Base-by-base conservation (phyloP, 345 rosid genomes). In the Eucalyptus pauciflora region DNA sequence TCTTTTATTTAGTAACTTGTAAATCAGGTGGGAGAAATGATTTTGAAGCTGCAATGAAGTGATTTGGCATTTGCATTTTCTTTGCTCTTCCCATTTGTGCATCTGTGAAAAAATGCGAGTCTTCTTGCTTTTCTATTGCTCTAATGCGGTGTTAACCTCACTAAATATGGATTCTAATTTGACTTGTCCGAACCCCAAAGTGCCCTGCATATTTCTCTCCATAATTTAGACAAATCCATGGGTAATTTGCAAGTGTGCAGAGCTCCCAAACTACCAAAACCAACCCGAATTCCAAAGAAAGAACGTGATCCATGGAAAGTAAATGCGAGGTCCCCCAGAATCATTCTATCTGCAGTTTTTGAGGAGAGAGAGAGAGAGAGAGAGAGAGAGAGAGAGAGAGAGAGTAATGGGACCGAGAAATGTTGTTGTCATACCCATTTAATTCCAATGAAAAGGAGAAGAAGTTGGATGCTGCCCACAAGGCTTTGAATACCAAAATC, bases 11-110 rank as follows among this genome's bases (percentile, higher is more conserved):
- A 50, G 43, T 86, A 31, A 20, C 56, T 52, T 92, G 94, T 92
- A 92, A 90, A 93, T 90, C 91, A 86, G 89, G 48, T n/a, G 62
- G 89, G 91, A 33, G 79, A 48, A 31, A 60, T 79, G 91, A 90
- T 56, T 91, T 89, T 91, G 87, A 87, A 88, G 89, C 88, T 41
- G 86, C 91, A 90, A 87, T 69, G 85, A 45, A 89, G 89, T 56
- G 49, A 46, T 71, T 76, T 76, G 15, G 48, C 24, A 24, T 41
- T 58, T 7, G 76, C 76, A 64, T 64, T 64, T 31, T 64, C 76
- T 64, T 1, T 64, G 76, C 76, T 64, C 76, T 64, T 64, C 37
- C 76, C 76, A 64, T 64, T 5, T n/a, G 76, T 64, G 33, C 76
- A n/a, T 17, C 76, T 64, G 33, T 64, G 41, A 64, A 64, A 14